Evolutionary conservation across 192 early-diverging fungal species (phyloP).

Genomic region (Linnemannia schmuckeri): DNA sequence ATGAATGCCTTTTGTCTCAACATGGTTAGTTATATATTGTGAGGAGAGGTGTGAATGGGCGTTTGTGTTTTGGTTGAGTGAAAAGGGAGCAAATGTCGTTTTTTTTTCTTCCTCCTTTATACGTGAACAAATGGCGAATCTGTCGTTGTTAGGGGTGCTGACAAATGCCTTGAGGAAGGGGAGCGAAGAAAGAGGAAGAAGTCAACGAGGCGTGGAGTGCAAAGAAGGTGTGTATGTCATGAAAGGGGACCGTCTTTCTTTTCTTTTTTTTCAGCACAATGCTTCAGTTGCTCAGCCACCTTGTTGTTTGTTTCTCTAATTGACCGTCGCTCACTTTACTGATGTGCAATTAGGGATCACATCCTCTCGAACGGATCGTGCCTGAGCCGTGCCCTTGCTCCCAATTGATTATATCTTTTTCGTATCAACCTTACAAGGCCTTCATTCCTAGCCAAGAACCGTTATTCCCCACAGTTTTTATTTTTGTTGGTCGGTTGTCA

Average conservation of each 20-base stretch:
- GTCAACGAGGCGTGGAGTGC: not conserved
- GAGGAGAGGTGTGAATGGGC: no score
- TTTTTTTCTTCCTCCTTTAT: not conserved
- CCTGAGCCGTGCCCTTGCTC: not conserved
- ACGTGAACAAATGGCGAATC: not conserved
- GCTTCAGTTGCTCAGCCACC: not conserved
- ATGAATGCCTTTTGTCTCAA: conserved; percentile 88
- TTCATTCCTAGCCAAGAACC: not conserved
- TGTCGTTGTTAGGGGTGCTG: not conserved
- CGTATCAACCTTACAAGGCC: not conserved
- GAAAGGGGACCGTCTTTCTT: not conserved
- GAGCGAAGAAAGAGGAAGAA: not conserved
- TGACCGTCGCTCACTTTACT: not conserved
- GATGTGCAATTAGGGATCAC: not conserved
- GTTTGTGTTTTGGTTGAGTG: not conserved
- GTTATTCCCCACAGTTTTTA: not conserved
- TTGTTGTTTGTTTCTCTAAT: conserved; percentile 11
- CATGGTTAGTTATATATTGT: conserved; percentile 23
- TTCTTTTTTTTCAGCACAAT: not conserved
- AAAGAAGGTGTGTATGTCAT: not conserved
- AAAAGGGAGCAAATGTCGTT: not conserved
- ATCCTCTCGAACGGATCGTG: not conserved
- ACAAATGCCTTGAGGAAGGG: conserved; percentile 10
- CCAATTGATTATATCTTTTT: not conserved
- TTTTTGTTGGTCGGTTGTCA: not conserved